Conservation (phyloP, 2,329 filamentous ascomycete genomes). For the Xylariaceae sp. region DNA sequence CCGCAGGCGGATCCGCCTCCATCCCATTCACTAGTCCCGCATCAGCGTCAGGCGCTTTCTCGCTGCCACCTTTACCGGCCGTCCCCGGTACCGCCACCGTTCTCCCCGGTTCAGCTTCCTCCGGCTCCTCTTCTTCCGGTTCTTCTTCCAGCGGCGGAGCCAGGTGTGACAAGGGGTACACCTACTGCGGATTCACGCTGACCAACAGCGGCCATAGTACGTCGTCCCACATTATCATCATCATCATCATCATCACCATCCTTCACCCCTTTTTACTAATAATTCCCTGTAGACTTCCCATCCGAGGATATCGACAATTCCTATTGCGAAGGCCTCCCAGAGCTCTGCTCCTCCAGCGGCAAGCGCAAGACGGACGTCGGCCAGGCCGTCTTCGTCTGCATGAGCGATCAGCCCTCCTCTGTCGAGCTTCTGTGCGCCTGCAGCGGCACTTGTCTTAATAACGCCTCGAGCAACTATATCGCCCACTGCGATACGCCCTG, state of each 20-base stretch:
- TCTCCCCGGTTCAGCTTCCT: not conserved
- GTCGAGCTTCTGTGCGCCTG: conserved; percentile 31
- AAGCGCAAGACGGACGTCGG: conserved; percentile 26
- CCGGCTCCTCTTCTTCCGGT: conserved; percentile 8
- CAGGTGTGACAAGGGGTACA: conserved; percentile 32
- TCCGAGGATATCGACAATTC: conserved; percentile 25
- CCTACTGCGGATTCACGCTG: conserved; percentile 32
- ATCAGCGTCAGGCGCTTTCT: not conserved
- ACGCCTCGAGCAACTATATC: conserved; percentile 29
- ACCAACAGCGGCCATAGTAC: conserved; percentile 27
- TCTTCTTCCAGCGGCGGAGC: conserved; percentile 4
- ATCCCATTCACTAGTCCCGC: too few species aligned
- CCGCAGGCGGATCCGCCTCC: not conserved
- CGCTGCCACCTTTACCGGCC: not conserved
- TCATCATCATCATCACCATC: not conserved
- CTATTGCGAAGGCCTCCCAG: conserved; percentile 28
- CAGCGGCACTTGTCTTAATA: conserved; percentile 28
- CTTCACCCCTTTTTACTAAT: not conserved
- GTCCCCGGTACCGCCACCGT: too few species aligned
- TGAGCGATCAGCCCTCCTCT: conserved; percentile 28
- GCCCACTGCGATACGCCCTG: conserved; percentile 31
- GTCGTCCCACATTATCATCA: conserved; percentile 1
- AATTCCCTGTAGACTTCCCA: conserved; percentile 23
- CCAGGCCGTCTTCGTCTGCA: conserved; percentile 31
- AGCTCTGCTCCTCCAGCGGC: conserved; percentile 23